Evolutionary conservation across 2,329 filamentous ascomycete genomes (phyloP).

Genomic region (Colletotrichum simmondsii): DNA sequence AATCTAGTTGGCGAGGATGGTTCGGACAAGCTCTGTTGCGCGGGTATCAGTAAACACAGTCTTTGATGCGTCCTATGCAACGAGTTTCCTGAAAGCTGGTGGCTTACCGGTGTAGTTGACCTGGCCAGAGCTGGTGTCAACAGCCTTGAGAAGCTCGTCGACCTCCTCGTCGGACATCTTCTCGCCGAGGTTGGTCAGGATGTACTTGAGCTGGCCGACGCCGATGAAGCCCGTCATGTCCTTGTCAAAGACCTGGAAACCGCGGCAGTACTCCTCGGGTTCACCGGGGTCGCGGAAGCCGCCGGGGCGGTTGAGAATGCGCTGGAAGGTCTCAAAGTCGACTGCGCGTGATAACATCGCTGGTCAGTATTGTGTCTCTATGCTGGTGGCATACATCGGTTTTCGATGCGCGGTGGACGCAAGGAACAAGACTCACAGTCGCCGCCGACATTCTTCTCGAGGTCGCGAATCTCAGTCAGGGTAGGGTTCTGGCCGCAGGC

Average conservation of each 20-base stretch:
- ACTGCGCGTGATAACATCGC: conserved; percentile 64
- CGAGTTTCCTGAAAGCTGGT: background rate
- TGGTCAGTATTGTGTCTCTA: conserved; percentile 7
- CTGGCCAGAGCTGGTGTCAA: conserved; percentile 95
- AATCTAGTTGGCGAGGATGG: conserved; percentile 82
- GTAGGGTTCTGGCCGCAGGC: conserved; percentile 99
- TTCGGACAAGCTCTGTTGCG: conserved; percentile 80
- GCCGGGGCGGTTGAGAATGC: conserved; percentile 95
- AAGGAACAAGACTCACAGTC: conserved; percentile 78
- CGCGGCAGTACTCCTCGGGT: conserved; percentile 97
- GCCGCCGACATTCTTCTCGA: conserved; percentile 88
- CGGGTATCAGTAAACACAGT: background rate
- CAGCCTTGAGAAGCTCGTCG: conserved; percentile 97
- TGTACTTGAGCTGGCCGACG: conserved; percentile 97
- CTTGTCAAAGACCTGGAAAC: conserved; percentile 99
- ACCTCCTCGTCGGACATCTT: conserved; percentile 99
- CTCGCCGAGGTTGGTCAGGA: conserved; percentile 97
- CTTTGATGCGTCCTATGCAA: too few species aligned
- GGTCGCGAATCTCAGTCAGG: conserved; percentile 87
- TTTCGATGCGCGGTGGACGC: background rate
- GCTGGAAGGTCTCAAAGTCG: conserved; percentile 97
- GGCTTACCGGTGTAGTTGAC: conserved; percentile 93
- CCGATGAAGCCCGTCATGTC: conserved; percentile 98
- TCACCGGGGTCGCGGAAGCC: conserved; percentile 98
- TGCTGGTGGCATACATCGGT: background rate